These are phyloP conservation scores for Metschnikowia shivogae DNA, from an alignment of 805 yeast genomes.

Conservation along the genomic window DNA sequence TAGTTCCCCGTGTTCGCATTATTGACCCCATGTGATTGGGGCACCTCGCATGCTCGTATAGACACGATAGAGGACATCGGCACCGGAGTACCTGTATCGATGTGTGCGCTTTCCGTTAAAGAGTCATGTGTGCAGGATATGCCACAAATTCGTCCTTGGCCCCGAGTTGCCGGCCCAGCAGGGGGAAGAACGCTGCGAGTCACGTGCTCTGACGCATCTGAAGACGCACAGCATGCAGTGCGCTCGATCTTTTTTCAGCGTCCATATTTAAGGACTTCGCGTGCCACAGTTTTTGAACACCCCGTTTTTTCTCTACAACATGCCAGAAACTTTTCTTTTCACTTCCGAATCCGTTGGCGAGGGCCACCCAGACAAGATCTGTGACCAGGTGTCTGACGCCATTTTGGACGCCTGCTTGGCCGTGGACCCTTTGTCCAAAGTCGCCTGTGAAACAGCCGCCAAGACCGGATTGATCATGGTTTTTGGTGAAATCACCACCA, in stretches of 20 bases:
- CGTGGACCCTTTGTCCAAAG: conserved; percentile 95
- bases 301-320: conserved; percentile 5
- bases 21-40: conserved; percentile 3
- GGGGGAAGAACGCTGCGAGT: not conserved
- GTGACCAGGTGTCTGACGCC: conserved; percentile 99
- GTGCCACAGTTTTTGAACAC: conserved; percentile 4
- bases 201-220: conserved; percentile 16
- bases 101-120: too few species aligned
- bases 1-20: not conserved
- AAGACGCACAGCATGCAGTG: not conserved
- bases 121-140: too few species aligned
- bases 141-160: too few species aligned
- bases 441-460: conserved; percentile 98
- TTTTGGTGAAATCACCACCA: conserved; percentile 98
- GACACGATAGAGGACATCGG: not conserved
- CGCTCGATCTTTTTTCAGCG: conserved; percentile 1
- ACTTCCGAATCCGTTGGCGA: conserved; percentile 92
- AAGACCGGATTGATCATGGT: conserved; percentile 99
- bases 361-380: conserved; percentile 93
- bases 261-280: conserved; percentile 6
- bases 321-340: conserved; percentile 49
- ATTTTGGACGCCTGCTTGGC: conserved; percentile 95
- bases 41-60: not conserved
- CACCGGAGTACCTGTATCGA: not conserved
- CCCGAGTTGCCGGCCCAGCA: too few species aligned